phyloP scores from a whole-genome alignment of 2,329 filamentous ascomycete species.

The Diatrype stigma region DNA sequence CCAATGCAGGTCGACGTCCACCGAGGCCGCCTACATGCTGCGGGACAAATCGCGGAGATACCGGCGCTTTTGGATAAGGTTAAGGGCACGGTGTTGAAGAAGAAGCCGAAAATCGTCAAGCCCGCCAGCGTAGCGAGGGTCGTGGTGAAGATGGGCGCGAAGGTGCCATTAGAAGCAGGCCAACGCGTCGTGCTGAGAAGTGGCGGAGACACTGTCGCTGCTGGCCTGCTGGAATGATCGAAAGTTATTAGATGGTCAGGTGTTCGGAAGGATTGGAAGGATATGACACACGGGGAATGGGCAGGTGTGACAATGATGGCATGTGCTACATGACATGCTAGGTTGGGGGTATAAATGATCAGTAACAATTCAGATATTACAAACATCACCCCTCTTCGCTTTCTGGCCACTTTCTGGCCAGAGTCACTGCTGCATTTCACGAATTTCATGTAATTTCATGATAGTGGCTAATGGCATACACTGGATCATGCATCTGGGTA shows the following conservation, averaged over 20 bases:
- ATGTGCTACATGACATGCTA: too few relatives aligned
- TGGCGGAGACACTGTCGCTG: conserved; percentile 79
- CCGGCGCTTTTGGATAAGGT: conserved; percentile 73
- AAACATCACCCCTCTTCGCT: too few relatives aligned
- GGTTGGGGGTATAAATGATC: too few relatives aligned
- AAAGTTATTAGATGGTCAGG: not conserved
- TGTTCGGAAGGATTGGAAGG: not conserved
- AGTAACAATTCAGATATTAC: too few relatives aligned
- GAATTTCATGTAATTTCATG: too few relatives aligned
- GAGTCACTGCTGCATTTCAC: too few relatives aligned
- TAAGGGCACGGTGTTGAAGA: conserved; percentile 71
- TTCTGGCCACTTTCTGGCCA: too few relatives aligned
- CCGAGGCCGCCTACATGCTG: conserved; percentile 73
- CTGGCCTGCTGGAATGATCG: conserved; percentile 73
- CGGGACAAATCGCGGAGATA: conserved; percentile 69
- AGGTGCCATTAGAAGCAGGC: conserved; percentile 75
- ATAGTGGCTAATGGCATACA: too few relatives aligned
- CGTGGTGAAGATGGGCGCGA: conserved; percentile 66
- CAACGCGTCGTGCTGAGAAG: conserved; percentile 77
- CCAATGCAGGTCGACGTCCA: conserved; percentile 90
- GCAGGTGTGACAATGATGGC: too few relatives aligned
- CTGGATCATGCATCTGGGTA: too few relatives aligned
- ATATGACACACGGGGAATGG: too few relatives aligned
- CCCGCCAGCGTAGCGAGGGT: conserved; percentile 75
- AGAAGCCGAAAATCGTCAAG: conserved; percentile 78